Evolutionary conservation across 2,329 filamentous ascomycete species (phyloP), one percentile per base, ranked within the genome.

Genomic region (Aureobasidium sp.): DNA sequence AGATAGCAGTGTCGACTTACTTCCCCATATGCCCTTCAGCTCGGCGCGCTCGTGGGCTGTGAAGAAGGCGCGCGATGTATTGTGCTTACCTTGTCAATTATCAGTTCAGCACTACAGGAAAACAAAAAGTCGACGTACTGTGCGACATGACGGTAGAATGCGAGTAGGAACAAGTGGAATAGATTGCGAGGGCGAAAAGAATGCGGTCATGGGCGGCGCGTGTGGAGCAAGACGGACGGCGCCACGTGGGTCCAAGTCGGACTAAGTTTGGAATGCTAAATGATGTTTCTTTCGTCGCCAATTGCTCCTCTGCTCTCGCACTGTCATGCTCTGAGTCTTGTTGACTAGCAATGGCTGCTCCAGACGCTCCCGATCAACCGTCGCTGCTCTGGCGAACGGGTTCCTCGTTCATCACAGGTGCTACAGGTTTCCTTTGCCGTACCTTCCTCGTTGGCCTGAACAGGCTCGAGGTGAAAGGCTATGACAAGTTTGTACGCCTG

Each of bases 61-160:
- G 79, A 97, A 97, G 74, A 96, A 91, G 43, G 91, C 86, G 46
- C 93, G 85, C 46, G 90, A 93, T 46, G 91, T 95, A 76, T 96
- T 96, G 68, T 90, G 85, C 78, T 96, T 95, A 67, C 72, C 71
- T 73, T 65, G 19, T 35, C 10, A 4, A 8, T 62, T 61, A 51
- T 60, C 49, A 53, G 49, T 45, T 19, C 19, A 19, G 13, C 9
- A 23, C 38, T 42, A 42, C 37, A 38, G 17, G 46, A 10, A 13
- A 19, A 31, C 1, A 38, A 45, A 0, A 27, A 8, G 43, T 49
- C 55, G 55, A 57, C 63, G 64, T 65, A 69, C 67, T 69, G 59
- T 69, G 67, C 35, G 65, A 65, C 65, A 66, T 66, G 62, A 21
- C 61, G 45, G 27, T 49, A 50, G 21, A 51, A 60, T 21, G 35